phyloP scores from a whole-genome alignment of 2,329 filamentous ascomycete genomes.

The Verticillium dahliae region DNA sequence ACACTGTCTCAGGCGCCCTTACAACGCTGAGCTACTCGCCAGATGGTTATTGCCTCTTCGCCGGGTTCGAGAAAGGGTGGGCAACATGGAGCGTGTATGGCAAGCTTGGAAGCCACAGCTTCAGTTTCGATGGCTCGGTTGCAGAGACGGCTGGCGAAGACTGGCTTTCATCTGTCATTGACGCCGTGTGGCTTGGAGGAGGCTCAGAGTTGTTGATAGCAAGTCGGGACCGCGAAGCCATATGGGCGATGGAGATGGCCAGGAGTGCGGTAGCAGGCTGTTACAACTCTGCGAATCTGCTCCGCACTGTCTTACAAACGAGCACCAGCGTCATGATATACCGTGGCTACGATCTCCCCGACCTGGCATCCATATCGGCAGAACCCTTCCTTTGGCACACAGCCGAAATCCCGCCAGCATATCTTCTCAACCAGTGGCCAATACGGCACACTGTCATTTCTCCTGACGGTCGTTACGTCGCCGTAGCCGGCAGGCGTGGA shows the following conservation, averaged over 20 bases:
- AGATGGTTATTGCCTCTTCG: slow-evolving; percentile 93
- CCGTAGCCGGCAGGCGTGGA: slow-evolving; percentile 87
- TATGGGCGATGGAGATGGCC: slow-evolving; percentile 89
- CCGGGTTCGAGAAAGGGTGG: slow-evolving; percentile 89
- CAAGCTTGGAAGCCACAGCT: slow-evolving; percentile 80
- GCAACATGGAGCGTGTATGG: slow-evolving; percentile 97
- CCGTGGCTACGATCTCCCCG: slow-evolving; percentile 83
- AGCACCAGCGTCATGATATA: slow-evolving; percentile 87
- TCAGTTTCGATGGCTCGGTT: slow-evolving; percentile 60
- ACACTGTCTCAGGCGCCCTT: slow-evolving; percentile 60
- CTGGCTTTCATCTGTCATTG: slow-evolving; percentile 74
- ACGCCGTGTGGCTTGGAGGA: slow-evolving; percentile 80
- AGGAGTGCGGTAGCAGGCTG: slow-evolving; percentile 89
- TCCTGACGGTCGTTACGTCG: slow-evolving; percentile 86
- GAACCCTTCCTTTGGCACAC: slow-evolving; percentile 96
- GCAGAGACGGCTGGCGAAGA: slow-evolving; percentile 65
- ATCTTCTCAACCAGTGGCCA: slow-evolving; percentile 89
- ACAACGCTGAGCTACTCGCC: slow-evolving; percentile 81
- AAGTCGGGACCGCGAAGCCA: slow-evolving; percentile 61
- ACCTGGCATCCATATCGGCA: slow-evolving; percentile 84
- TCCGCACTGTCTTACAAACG: slow-evolving; percentile 82
- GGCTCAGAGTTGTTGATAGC: slow-evolving; percentile 80
- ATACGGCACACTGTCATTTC: slow-evolving; percentile 84
- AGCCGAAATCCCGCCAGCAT: slow-evolving; percentile 74
- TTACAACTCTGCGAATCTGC: slow-evolving; percentile 85